phyloP scores from a whole-genome alignment of 2,329 filamentous ascomycete genomes.

The Verticillium nonalfalfae region DNA sequence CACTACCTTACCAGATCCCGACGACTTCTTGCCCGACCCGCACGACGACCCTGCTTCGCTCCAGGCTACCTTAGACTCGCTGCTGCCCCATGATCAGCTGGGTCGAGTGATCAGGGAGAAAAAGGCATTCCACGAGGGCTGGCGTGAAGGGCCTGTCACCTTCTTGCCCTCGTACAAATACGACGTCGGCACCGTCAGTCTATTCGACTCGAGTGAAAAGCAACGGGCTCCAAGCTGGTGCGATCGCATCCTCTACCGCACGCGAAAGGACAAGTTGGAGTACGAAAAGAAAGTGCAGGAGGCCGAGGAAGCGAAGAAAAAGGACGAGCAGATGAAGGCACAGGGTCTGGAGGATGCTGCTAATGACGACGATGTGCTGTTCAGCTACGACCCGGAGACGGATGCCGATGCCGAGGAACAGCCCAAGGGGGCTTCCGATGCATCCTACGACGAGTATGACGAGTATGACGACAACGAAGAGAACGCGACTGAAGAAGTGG shows the following conservation, averaged over 20 bases:
- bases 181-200: conserved; percentile 83
- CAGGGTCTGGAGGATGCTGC: conserved; percentile 66
- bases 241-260: conserved; percentile 85
- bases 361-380: conserved; percentile 77
- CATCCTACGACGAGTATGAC: conserved; percentile 52
- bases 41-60: conserved; percentile 77
- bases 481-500: conserved; percentile 37
- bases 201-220: conserved; percentile 96
- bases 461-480: conserved; percentile 54
- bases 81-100: conserved; percentile 87
- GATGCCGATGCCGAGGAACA: conserved; percentile 51
- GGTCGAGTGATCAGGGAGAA: conserved; percentile 63
- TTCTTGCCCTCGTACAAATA: conserved; percentile 98
- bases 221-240: conserved; percentile 92
- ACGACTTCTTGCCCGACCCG: conserved; percentile 61
- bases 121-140: conserved; percentile 87
- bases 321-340: conserved; percentile 79
- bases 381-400: conserved; percentile 81
- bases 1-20: conserved; percentile 49
- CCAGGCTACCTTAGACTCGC: conserved; percentile 79
- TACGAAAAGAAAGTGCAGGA: conserved; percentile 60
- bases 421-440: conserved; percentile 23
- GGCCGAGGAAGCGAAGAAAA: conserved; percentile 59
- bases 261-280: conserved; percentile 59
- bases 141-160: conserved; percentile 79